Evolutionary conservation across 2,329 filamentous ascomycete species (phyloP), one percentile per base, ranked within the genome.

Genomic region (Penicillium sp.): DNA sequence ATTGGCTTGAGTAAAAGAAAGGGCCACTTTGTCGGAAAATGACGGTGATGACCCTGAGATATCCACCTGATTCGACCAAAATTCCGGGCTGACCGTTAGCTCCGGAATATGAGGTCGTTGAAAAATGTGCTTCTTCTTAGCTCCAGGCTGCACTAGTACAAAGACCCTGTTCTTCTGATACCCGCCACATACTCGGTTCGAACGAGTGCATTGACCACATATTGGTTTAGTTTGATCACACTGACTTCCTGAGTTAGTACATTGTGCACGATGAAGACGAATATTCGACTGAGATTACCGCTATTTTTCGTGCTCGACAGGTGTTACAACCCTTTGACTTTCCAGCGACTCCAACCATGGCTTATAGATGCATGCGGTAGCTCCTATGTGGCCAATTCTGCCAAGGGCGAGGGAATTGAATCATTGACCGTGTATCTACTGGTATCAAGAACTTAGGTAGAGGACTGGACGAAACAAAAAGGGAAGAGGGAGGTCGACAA

Each of bases 131-230:
- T 28, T 49, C 28, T 49, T 49, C 46, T 30, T 33, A 26, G 61
- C 45, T 14, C 55, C 61, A 57, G 69, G 64, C 63, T 68, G 61
- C 28, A 72, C 65, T 22, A 67, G 30, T 14, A 76, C 67, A 52
- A 76, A 75, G 7, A 70, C 62, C 19, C 63, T 68, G 7, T 71
- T 63, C 35, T 66, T 66, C 38, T 67, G 66, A 59, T 75, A 76
- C 8, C 73, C 73, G 6, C 61, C 59, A 57, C 73, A 76, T n/a
- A 55, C 52, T 57, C 73, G 66, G 13, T 69, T 70, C 10, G 72
- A 74, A 52, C 68, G 68, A 25, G 68, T 65, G 46, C 73, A 76
- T 60, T 74, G 71, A 13, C 59, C 56, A 64, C 73, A 76, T 11
- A 42, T 43, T 13, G 73, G 73, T 45, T 61, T 65, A 62, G 72